Conservation (phyloP, 257 asterid genomes). For the Haberlea rhodopensis region DNA sequence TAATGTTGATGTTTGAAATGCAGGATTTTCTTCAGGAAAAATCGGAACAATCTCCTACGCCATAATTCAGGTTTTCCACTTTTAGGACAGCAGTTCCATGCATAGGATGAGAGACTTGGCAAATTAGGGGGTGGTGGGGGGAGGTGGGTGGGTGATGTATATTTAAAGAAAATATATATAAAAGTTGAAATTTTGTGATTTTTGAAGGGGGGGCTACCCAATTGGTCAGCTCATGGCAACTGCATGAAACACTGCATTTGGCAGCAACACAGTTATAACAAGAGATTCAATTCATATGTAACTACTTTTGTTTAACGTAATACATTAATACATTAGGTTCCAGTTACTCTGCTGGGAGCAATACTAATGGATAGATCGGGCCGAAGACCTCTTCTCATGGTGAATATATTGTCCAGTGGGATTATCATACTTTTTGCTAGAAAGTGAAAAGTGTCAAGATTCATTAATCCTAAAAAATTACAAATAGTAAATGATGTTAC, state of each 20-base stretch:
- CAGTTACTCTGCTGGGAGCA: constrained; percentile 69
- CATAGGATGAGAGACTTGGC: too few species aligned
- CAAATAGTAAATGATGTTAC: not conserved
- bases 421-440: not conserved
- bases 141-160: too few species aligned
- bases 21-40: constrained; percentile 71
- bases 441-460: not conserved
- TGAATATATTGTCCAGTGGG: constrained; percentile 15
- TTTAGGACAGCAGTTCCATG: too few species aligned
- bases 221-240: too few species aligned
- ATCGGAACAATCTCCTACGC: constrained; percentile 69
- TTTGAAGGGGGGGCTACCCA: too few species aligned
- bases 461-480: not conserved
- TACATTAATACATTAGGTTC: constrained; percentile 45
- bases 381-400: constrained; percentile 77
- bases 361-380: constrained; percentile 76
- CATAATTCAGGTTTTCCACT: constrained; percentile 54
- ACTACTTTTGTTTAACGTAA: not conserved
- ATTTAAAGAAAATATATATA: too few species aligned
- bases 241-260: too few species aligned
- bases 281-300: not conserved
- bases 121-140: too few species aligned
- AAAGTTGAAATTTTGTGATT: too few species aligned
- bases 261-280: not conserved
- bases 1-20: constrained; percentile 15